These are phyloP conservation scores for Athelia sp. DNA, from an alignment of 1,284 basidiomycete species.

Conservation along the genomic window DNA sequence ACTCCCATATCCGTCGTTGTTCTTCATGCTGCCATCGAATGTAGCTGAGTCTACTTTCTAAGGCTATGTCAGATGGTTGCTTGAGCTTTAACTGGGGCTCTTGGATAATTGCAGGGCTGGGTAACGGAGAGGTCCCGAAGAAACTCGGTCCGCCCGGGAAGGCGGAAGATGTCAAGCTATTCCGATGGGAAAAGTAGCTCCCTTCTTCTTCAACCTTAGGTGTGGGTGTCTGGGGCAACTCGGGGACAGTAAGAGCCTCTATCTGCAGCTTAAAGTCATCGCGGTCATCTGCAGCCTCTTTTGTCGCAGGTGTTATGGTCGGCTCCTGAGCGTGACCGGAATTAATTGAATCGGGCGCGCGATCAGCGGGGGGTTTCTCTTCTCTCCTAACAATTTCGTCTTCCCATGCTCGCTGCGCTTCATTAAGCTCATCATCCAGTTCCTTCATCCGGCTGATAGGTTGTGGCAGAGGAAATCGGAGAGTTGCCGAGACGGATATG, in stretches of 20 bases:
- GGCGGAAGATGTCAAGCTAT: slow-evolving; percentile 8
- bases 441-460: slow-evolving; percentile 85
- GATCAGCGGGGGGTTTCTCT: slow-evolving; percentile 50
- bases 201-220: not conserved
- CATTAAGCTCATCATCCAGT: slow-evolving; percentile 69
- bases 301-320: slow-evolving; percentile 28
- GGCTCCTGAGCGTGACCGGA: slow-evolving; percentile 27
- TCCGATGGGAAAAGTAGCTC: not conserved
- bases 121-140: slow-evolving; percentile 6
- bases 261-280: slow-evolving; percentile 67
- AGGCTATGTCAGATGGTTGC: slow-evolving; percentile 53
- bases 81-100: slow-evolving; percentile 43
- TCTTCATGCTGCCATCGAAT: slow-evolving; percentile 80
- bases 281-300: slow-evolving; percentile 23
- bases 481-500: slow-evolving; percentile 86
- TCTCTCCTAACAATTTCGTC: slow-evolving; percentile 79
- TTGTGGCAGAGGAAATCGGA: slow-evolving; percentile 87
- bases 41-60: slow-evolving; percentile 67
- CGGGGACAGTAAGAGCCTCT: slow-evolving; percentile 55
- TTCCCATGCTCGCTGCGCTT: slow-evolving; percentile 72
- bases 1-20: slow-evolving; percentile 86
- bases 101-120: slow-evolving; percentile 12
- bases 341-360: slow-evolving; percentile 25
- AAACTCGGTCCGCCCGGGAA: slow-evolving; percentile 11
- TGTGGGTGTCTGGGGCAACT: slow-evolving; percentile 41